Conservation (phyloP, 495 filamentous ascomycete species). For the Daldinia decipiens region DNA sequence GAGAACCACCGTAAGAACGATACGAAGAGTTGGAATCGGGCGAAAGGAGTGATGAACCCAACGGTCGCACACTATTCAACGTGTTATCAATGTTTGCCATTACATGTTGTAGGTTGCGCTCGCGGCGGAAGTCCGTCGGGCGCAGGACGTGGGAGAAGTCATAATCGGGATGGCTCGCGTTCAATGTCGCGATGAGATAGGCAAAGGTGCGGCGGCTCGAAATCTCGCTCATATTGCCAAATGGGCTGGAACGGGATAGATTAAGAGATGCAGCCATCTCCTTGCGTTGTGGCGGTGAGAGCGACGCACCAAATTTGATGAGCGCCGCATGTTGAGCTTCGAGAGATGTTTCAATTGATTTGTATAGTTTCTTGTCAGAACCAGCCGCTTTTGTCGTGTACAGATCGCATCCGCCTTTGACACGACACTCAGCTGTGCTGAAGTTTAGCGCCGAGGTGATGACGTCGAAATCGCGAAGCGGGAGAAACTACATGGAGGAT, state of each 20-base stretch:
- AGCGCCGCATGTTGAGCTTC: slow-evolving; percentile 89
- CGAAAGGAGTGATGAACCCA: slow-evolving; percentile 48
- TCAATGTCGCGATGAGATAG: slow-evolving; percentile 96
- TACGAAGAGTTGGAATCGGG: slow-evolving; percentile 39
- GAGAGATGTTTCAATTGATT: slow-evolving; percentile 87
- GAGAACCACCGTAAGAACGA: slow-evolving; percentile 45
- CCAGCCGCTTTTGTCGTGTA: slow-evolving; percentile 97
- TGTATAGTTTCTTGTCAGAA: slow-evolving; percentile 95
- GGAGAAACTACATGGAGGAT: slow-evolving; percentile 75
- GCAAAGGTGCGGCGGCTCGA: slow-evolving; percentile 92
- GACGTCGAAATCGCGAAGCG: slow-evolving; percentile 86
- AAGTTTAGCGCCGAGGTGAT: slow-evolving; percentile 93
- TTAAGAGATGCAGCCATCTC: slow-evolving; percentile 71
- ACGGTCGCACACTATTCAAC: slow-evolving; percentile 82
- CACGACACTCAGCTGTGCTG: slow-evolving; percentile 87
- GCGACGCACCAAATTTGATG: slow-evolving; percentile 78
- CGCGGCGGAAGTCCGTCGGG: slow-evolving; percentile 85
- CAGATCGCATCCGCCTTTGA: slow-evolving; percentile 91
- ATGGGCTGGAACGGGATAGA: slow-evolving; percentile 84
- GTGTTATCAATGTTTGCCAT: slow-evolving; percentile 88
- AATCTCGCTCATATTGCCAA: slow-evolving; percentile 85
- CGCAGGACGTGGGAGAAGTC: slow-evolving; percentile 93
- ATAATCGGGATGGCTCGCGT: slow-evolving; percentile 96
- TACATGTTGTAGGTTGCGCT: slow-evolving; percentile 75
- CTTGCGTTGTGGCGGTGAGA: slow-evolving; percentile 78